Base-by-base conservation (phyloP, 129 eudicot species). In the Centella asiatica region DNA sequence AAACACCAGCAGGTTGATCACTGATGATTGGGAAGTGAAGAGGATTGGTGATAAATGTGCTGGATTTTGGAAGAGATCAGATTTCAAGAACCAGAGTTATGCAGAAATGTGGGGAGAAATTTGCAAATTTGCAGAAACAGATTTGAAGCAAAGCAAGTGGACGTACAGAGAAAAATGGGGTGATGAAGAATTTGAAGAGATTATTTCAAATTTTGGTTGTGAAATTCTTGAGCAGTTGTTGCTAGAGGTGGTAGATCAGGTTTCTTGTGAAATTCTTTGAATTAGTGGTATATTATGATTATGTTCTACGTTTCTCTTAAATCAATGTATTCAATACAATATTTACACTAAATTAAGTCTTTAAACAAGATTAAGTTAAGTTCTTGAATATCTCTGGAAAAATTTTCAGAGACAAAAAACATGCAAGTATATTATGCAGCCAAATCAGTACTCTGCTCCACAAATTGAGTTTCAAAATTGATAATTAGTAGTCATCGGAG, bases 191-290 rank as follows among this genome's bases (percentile, higher is more conserved):
- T 50, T 29, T 58, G 55, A 77, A 62, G 80, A 73, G 71, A 74
- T 87, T 44, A 74, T 65, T 63, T 67, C 60, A 60, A 67, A 47
- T 63, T 40, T 85, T 39, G 90, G 71, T 51, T 65, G 62, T 31
- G 68, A 65, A 66, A 82, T 89, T 74, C 82, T 89, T 39, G 86
- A 89, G 42, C 82, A 82, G 22, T 34, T 89, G 74, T 65, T 88
- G 57, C 57, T 50, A 64, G 96, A 88, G 77, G 37, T 81, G 63
- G 65, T 80, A 40, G 77, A 80, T 71, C 77, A 70, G 32, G 68
- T 76, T 22, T 64, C 63, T 65, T 61, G 42, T 62, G 36, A 60
- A 37, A 9, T 19, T 40, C 0, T 52, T 28, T 23, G 22, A 25
- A 2, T 20, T 49, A 37, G 26, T 49, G 26, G 14, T 23, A 22